Conservation (phyloP, 1,284 basidiomycete species). For the Tilletia caries region DNA sequence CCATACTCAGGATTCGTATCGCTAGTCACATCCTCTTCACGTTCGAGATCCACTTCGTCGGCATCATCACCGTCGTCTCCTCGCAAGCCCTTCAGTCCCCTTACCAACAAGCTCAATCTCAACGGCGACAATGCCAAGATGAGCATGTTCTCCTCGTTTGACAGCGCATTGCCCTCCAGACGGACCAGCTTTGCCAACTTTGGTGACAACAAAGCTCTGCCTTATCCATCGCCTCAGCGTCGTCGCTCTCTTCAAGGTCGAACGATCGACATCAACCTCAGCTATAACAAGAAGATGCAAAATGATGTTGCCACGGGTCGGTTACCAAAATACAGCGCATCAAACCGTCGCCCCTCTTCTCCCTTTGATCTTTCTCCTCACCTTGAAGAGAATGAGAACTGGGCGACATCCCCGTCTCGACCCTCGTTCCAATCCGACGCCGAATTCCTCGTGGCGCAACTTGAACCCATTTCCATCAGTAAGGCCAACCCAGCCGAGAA, state of each 20-base stretch:
- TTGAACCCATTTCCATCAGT: background rate
- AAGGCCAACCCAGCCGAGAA: background rate
- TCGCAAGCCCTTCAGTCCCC: too few relatives aligned
- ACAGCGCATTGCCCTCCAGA: background rate
- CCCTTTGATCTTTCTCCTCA: background rate
- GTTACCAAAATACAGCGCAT: too few relatives aligned
- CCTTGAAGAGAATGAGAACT: background rate
- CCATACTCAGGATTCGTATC: too few relatives aligned
- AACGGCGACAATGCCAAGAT: too few relatives aligned
- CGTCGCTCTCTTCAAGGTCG: background rate
- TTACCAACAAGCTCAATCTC: too few relatives aligned
- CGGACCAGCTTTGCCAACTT: background rate
- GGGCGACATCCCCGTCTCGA: background rate
- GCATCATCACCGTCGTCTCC: too few relatives aligned
- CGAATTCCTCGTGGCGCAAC: background rate
- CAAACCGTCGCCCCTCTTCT: background rate
- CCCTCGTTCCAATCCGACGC: background rate
- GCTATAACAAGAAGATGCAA: too few relatives aligned
- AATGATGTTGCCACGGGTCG: too few relatives aligned
- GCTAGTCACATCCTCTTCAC: too few relatives aligned
- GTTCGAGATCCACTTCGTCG: too few relatives aligned
- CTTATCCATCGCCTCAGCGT: slow-evolving; percentile 2
- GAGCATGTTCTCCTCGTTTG: too few relatives aligned
- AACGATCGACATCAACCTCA: background rate
- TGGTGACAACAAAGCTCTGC: background rate